Percentiles rank a stretch among this genome's conserved stretches.
Evolutionary conservation across 2,329 filamentous ascomycete genomes (phyloP).

Genomic region (Plectosphaerella cucumerina): DNA sequence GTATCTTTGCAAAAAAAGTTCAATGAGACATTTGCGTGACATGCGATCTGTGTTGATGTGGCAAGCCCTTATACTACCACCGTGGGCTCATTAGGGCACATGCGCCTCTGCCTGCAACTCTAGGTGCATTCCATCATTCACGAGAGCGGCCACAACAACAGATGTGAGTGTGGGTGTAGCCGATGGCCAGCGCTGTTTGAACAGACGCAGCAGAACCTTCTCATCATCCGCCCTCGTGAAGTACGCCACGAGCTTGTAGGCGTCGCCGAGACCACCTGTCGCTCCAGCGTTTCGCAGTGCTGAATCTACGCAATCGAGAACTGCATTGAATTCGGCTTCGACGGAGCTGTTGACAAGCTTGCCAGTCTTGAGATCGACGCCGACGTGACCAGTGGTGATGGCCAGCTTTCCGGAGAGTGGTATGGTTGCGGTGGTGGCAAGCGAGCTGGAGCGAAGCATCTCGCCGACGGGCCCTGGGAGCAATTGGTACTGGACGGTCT

Average conservation of each 20-base stretch:
- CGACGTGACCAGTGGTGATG: conserved; percentile 12
- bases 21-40: too few relatives aligned
- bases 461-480: conserved; percentile 1
- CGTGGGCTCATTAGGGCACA: too few relatives aligned
- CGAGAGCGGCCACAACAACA: conserved; percentile 11
- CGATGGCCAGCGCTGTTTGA: conserved; percentile 6
- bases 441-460: conserved; percentile 3
- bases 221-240: conserved; percentile 12
- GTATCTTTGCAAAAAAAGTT: too few relatives aligned
- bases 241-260: conserved; percentile 13
- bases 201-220: conserved; percentile 7
- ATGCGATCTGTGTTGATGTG: too few relatives aligned
- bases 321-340: conserved; percentile 11
- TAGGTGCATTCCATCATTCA: conserved; percentile 12
- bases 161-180: conserved; percentile 13
- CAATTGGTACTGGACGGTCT: neutral
- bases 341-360: conserved; percentile 9
- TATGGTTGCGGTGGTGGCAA: conserved; percentile 11
- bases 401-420: conserved; percentile 7
- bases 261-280: conserved; percentile 5
- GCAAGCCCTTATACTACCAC: too few relatives aligned
- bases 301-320: conserved; percentile 13
- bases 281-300: conserved; percentile 12
- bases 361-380: conserved; percentile 11
- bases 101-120: conserved; percentile 14